Conservation (phyloP, 164 flowering plant species). For the Pachysandra terminalis region DNA sequence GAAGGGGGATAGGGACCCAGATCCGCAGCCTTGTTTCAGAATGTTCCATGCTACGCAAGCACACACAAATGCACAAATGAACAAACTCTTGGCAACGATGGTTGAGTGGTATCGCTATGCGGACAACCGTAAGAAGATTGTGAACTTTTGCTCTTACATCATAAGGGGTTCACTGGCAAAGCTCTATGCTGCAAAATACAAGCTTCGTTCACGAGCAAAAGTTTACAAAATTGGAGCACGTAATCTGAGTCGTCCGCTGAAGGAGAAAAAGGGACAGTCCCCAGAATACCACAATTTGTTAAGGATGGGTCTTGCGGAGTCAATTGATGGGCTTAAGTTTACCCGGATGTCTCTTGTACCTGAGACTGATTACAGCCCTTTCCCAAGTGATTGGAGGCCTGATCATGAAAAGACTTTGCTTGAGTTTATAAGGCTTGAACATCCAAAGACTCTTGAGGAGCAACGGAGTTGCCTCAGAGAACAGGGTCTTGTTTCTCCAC, state of each 20-base stretch:
- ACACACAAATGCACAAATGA: constrained; percentile 96
- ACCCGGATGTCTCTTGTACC: constrained; percentile 94
- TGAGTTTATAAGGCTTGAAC: constrained; percentile 71
- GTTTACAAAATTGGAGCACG: constrained; percentile 85
- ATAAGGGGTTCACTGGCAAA: constrained; percentile 95
- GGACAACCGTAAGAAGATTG: constrained; percentile 87
- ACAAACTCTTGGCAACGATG: constrained; percentile 80
- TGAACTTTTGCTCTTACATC: constrained; percentile 91
- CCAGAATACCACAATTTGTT: constrained; percentile 89
- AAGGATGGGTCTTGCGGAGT: constrained; percentile 91
- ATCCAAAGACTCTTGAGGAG: constrained; percentile 67
- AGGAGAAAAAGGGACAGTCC: constrained; percentile 90
- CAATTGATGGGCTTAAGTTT: constrained; percentile 84
- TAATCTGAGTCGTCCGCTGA: constrained; percentile 83
- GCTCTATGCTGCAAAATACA: constrained; percentile 98
- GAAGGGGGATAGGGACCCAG: constrained; percentile 96
- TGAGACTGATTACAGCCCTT: constrained; percentile 84
- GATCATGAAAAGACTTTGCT: constrained; percentile 82
- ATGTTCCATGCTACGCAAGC: constrained; percentile 99
- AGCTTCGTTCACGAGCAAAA: constrained; percentile 92
- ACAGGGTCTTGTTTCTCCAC: constrained; percentile 85
- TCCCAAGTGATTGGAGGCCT: constrained; percentile 82
- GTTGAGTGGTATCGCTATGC: constrained; percentile 94
- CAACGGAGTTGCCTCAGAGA: constrained; percentile 53
- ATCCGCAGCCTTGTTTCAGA: constrained; percentile 96